Base-by-base conservation (phyloP, 2,329 filamentous ascomycete genomes). In the Ceratocystis colombiana region DNA sequence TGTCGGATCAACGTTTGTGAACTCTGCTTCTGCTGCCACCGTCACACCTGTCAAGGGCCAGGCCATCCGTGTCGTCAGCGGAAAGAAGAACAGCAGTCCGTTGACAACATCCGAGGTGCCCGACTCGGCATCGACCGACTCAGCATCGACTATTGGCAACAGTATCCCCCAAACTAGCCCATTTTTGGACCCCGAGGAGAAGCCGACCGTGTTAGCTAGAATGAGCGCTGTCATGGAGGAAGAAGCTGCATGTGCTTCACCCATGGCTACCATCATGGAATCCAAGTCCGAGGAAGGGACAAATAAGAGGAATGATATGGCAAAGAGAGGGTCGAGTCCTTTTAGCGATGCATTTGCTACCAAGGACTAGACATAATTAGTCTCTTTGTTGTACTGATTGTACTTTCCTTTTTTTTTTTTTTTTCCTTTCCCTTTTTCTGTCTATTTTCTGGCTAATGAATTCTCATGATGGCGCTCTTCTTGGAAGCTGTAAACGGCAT, bases 1-100 rank as follows among this genome's bases (percentile, higher is more conserved):
- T 71, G 83, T 88, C 66, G 85, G 85, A 20, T 85, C 85, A 22
- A 86, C 85, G 1, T 87, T 87, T 74, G 76, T 88, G 70, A 88
- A 85, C 76, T 86, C 81, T 69, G 83, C 83, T 69, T 84, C 78
- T 71, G 77, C 80, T 46, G 77, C 80, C 45, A 86, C 83, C 1
- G 82, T 82, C 15, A 82, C 79, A 28, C 79, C 82, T 25, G 80
- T 80, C 30, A 80, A 80, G 62, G 82, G 84, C 25, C 82, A 85
- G 71, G 79, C 87, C 45, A 80, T 87, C 61, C 82, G 82, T 68
- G 82, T 87, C 22, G 80, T 79, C 53, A 81, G 76, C 66, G 76
- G 76, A 10, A 72, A 76, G 46, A 83, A 81, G 74, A 57, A 20
- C 25, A 57, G 22, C 28, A 57, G 55, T 62, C 53, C 61, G 10